Base-by-base conservation (phyloP, 2,329 filamentous ascomycete species). In the Curvularia sp. region DNA sequence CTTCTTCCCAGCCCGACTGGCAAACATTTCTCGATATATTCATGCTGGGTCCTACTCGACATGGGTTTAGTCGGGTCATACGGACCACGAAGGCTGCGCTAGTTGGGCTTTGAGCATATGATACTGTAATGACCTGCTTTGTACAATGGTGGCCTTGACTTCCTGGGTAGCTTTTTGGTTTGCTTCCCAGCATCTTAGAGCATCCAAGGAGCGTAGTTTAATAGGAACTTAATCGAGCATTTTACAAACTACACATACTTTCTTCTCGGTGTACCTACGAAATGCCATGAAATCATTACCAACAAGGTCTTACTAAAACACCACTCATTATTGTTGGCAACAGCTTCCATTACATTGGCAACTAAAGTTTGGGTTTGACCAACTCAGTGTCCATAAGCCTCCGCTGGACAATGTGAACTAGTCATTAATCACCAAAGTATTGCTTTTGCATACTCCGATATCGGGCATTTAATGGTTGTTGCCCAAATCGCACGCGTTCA, bases 141-240 rank as follows among this genome's bases (percentile, higher is more conserved):
- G 53, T 55, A 52, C 53, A 42, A 52, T 38, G 64, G 60, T 57
- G 60, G 60, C 39, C 51, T 55, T 48, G 58, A 60, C 56, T 49
- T 55, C 47, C 53, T 58, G 32, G 53, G 50, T 34, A n/a, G 30
- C 21, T 45, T 45, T 36, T 45, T 49, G 43, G 32, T 27, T 32
- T 53, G 42, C 49, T 49, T 45, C 36, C 49, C 6, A 23, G 52
- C 36, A 27, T 32, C 49, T 32, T 41, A 39, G 48, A 28, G 60
- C 50, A 49, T 58, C 30, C 18, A 25, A 30, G 23, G 57, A 57
- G 54, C 59, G 42, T 57, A 55, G 46, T 49, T 56, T 56, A 53
- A 57, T 49, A 38, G 52, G 21, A 43, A 56, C 55, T 47, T 57
- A 60, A 65, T 63, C 49, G 46, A 60, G 57, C 34, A 50, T 56